Conservation (phyloP, 441 rosid species). For the Breynia disticha region DNA sequence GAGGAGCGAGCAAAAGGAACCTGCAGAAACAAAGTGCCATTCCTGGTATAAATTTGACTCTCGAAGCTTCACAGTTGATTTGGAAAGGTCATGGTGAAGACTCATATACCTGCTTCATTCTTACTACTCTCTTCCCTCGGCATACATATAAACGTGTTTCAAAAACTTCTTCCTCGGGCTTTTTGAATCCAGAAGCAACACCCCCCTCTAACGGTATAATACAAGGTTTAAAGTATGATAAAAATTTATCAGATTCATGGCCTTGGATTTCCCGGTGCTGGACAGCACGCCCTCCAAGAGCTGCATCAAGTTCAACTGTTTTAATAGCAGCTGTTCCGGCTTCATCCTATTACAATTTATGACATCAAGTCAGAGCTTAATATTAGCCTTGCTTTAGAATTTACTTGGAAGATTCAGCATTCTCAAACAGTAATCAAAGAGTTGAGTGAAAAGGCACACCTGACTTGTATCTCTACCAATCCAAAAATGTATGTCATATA, state of each 20-base stretch:
- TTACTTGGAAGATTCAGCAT: too few relatives aligned
- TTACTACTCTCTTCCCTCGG: constrained; percentile 78
- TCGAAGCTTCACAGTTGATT: constrained; percentile 6
- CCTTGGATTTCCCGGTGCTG: constrained; percentile 98
- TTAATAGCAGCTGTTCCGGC: constrained; percentile 97
- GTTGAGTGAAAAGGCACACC: constrained; percentile 29
- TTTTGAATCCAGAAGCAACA: constrained; percentile 86
- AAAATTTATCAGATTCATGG: constrained; percentile 90
- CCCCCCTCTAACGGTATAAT: constrained; percentile 96
- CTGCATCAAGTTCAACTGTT: constrained; percentile 91
- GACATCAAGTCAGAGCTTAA: constrained; percentile 8
- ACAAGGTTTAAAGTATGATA: constrained; percentile 97
- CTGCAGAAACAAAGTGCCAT: constrained; percentile 32
- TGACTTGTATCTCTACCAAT: constrained; percentile 96
- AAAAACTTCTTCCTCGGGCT: constrained; percentile 72
- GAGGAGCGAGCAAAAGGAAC: constrained; percentile 92
- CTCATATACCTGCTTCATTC: constrained; percentile 79
- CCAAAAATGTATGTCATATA: constrained; percentile 95
- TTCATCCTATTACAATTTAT: constrained; percentile 54
- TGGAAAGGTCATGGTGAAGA: constrained; percentile 7
- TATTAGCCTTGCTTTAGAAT: not conserved
- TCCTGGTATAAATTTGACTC: constrained; percentile 1
- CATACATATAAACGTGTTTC: constrained; percentile 88
- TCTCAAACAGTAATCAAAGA: too few relatives aligned
- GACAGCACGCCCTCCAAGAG: constrained; percentile 96